Conservation (phyloP, 192 early-diverging fungal species). For the Linderina pennispora region DNA sequence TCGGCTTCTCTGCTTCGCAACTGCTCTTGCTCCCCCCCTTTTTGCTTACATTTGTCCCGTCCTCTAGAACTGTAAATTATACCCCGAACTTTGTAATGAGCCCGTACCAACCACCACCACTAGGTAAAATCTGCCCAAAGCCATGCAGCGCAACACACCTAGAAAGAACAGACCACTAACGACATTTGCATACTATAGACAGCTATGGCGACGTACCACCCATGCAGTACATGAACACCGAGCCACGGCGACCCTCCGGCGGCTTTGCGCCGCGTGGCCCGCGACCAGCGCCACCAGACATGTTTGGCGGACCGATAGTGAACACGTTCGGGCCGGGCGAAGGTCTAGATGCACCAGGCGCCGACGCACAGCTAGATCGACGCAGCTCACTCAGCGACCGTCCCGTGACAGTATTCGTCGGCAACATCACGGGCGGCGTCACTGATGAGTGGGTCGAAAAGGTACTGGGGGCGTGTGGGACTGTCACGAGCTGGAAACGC, state of each 20-base stretch:
- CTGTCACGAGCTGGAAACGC: conserved; percentile 23
- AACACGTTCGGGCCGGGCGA: conserved; percentile 22
- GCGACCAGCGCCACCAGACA: background rate
- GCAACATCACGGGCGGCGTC: conserved; percentile 10
- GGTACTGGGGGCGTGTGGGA: conserved; percentile 21
- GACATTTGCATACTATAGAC: too few species aligned
- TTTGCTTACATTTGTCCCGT: too few species aligned
- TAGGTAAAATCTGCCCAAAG: conserved; percentile 7
- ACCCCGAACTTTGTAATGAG: background rate
- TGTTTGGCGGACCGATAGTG: conserved; percentile 9
- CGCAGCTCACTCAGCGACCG: background rate
- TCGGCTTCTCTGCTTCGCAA: too few species aligned
- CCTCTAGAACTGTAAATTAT: too few species aligned
- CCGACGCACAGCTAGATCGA: background rate
- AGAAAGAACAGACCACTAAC: too few species aligned
- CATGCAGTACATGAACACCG: background rate
- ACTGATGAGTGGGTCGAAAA: conserved; percentile 22
- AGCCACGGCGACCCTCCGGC: background rate
- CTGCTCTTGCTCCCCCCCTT: too few species aligned
- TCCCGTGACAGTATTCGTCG: conserved; percentile 17
- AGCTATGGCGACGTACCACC: background rate
- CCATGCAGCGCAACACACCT: background rate
- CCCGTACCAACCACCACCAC: conserved; percentile 30
- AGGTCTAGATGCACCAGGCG: background rate
- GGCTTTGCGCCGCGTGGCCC: background rate